These are phyloP conservation scores for Hevea brasiliensis DNA, from an alignment of 345 rosid genomes.

Conservation along the genomic window DNA sequence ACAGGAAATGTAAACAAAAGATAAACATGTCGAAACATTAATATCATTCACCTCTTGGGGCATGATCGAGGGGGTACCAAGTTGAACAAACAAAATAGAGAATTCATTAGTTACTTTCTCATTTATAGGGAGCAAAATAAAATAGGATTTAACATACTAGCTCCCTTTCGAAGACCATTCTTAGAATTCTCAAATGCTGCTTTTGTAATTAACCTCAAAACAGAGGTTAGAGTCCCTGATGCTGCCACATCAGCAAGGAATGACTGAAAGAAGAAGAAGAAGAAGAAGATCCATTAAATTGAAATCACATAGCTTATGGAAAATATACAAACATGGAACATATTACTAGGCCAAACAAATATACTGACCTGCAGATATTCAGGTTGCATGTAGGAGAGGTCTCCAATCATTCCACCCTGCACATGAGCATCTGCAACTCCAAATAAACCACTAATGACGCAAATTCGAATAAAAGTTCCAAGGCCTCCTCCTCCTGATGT, in stretches of 20 bases:
- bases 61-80: neutral
- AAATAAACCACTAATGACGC: constrained; percentile 55
- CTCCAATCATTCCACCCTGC: constrained; percentile 92
- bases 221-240: constrained; percentile 74
- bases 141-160: constrained; percentile 46
- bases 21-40: neutral
- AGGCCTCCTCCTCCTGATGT: constrained; percentile 76
- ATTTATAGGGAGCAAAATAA: neutral
- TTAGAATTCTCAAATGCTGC: constrained; percentile 63
- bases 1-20: too few species aligned
- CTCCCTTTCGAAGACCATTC: constrained; percentile 79
- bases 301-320: neutral
- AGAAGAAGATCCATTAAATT: neutral
- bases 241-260: constrained; percentile 67
- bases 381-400: constrained; percentile 72
- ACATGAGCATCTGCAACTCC: constrained; percentile 87
- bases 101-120: neutral
- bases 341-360: neutral
- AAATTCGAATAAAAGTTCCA: constrained; percentile 64
- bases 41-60: neutral
- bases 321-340: neutral
- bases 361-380: constrained; percentile 60
- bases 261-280: constrained; percentile 35
- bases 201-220: constrained; percentile 64
- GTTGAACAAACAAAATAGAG: neutral